These are phyloP conservation scores for Eimeria sp. DNA, from an alignment of 169 alveolate species.

Conservation along the genomic window DNA sequence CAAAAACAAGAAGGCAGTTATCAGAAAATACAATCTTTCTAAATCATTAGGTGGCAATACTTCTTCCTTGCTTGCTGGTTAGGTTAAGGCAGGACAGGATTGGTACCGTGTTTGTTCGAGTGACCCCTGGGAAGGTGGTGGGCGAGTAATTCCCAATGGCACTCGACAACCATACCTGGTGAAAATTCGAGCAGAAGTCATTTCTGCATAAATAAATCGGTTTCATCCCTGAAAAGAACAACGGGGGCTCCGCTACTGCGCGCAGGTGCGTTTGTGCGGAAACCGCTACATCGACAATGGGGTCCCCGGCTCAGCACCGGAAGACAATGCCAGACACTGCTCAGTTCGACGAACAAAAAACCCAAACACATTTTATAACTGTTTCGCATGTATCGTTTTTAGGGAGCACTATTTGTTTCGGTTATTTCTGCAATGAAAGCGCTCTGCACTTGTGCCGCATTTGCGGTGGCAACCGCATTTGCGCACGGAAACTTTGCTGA, in stretches of 20 bases:
- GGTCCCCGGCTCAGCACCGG: slow-evolving; percentile 57
- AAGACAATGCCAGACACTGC: neutral
- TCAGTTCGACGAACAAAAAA: neutral
- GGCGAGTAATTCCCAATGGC: neutral
- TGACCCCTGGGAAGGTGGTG: neutral
- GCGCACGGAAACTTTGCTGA: slow-evolving; percentile 33
- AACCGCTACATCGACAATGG: slow-evolving; percentile 15
- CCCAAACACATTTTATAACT: neutral
- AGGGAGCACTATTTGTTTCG: neutral
- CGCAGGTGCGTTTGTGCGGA: slow-evolving; percentile 49
- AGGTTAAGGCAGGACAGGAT: neutral
- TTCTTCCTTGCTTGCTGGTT: neutral
- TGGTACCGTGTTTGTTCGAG: neutral
- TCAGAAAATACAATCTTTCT: neutral
- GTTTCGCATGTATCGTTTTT: neutral
- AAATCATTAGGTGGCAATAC: neutral
- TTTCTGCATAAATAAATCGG: neutral
- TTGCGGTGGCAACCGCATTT: slow-evolving; percentile 58
- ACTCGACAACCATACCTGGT: neutral
- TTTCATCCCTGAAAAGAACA: neutral
- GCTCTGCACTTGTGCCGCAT: slow-evolving; percentile 58
- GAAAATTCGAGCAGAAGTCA: neutral
- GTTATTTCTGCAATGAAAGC: slow-evolving; percentile 27
- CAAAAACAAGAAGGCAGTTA: neutral
- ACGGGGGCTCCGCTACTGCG: neutral